Base-by-base conservation (phyloP, 495 filamentous ascomycete species). In the Penicillium herquei region DNA sequence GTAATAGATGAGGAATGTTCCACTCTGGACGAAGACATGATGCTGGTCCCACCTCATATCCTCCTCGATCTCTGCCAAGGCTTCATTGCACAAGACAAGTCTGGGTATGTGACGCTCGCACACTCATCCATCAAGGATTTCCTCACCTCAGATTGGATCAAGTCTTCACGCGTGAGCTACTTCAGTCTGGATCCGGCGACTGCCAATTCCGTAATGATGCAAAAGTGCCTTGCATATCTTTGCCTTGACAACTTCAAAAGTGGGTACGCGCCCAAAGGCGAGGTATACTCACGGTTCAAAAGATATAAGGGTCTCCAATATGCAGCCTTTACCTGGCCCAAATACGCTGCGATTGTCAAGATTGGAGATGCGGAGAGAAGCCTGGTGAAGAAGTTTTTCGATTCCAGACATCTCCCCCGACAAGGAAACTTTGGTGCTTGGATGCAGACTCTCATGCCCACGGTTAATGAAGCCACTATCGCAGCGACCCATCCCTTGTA, bases 111-210 rank as follows among this genome's bases (percentile, higher is more conserved):
- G 8, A 49, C 31, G 10, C 54, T 66, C 14, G 63, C 63, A 4
- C 63, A 63, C 40, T 51, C 63, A 7, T 66, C 63, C 3, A 52
- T 66, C 39, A 63, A 60, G 13, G 59, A 66, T 0, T 66, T 66
- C 34, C 32, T 66, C 3, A 63, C 54, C 3, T 66, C 63, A 0
- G 59, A 66, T 4, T 66, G 59, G 63, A 63, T 66, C 21, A 39
- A 32, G 26, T 43, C 50, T 13, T 66, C 63, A 13, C 44, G 40
- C 3, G 63, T 66, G 1, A 41, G 39, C 26, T 62, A 60, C 39
- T 66, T 66, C 9, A 51, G 50, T 7, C 43, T 66, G 33, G 51
- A 66, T 39, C 34, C 56, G 7, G 2, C 39, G 3, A 63, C 59
- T 13, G 59, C 60, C 7, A 56, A 59, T 17, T 8, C 42, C 1